Base-by-base conservation (phyloP, 352 stramenopile genomes). In the Globisporangium abappressorium region DNA sequence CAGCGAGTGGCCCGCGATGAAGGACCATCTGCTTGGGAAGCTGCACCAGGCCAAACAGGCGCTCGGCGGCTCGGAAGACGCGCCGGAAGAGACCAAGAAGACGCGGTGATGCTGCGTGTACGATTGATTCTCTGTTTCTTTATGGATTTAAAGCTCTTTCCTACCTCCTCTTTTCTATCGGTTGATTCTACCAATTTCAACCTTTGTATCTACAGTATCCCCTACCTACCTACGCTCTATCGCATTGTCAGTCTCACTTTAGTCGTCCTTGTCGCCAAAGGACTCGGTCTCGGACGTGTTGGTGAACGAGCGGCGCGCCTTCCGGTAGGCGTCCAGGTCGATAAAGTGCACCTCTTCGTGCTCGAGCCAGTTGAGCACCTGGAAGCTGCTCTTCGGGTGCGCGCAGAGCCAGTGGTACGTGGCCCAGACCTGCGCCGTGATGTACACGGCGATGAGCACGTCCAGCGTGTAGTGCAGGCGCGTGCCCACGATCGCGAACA, bases 381-480 rank as follows among this genome's bases (percentile, higher is more conserved):
- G 66, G 76, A 93, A 90, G 56, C 74, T 82, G 26, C 73, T 76
- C 38, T 80, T 74, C 5, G 86, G 83, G 71, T 94, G 73, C 20
- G 78, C 75, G 54, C 77, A 84, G 26, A 94, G 75, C 86, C 86
- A 94, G 71, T 94, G 87, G 68, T 94, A 94, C 26, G 83, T 94
- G 64, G 84, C 81, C 88, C 88, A 96, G 8, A 92, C 85, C 72
- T 94, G 85, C 20, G 78, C 77, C 49, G 88, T 92, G 64, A 96
- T 89, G 80, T 96, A 96, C 55, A 94, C 80, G 22, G 88, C 87
- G 68, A 95, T 93, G 28, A 95, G 82, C 43, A 95, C 87, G 65
- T 95, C 87, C 3, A 95, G 76, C 28, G 88, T 94, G 73, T 96
- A 96, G 74, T 96, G 88, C 64, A 96, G 71, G 11, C 88, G 85